Base-by-base conservation (phyloP, 202 grass and related monocot species). In the Zizania palustris region DNA sequence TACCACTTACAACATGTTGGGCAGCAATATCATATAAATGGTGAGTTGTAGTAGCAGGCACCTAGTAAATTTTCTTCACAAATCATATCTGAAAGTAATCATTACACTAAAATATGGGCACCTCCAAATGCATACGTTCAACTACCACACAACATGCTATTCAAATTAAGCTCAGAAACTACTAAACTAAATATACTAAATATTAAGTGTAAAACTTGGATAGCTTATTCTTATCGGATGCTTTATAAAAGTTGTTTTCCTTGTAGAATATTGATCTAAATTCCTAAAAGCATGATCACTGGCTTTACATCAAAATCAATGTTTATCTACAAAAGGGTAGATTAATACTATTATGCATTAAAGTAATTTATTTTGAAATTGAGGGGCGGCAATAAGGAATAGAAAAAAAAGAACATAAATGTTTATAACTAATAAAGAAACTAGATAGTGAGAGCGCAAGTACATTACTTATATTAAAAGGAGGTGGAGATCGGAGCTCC, bases 71-170 rank as follows among this genome's bases (percentile, higher is more conserved):
- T n/a, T n/a, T n/a, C n/a, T n/a, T n/a, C n/a, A n/a, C n/a, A n/a
- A n/a, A n/a, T n/a, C n/a, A n/a, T n/a, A n/a, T n/a, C n/a, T n/a
- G n/a, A n/a, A n/a, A n/a, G n/a, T n/a, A n/a, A n/a, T n/a, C n/a
- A n/a, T n/a, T n/a, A n/a, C n/a, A n/a, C n/a, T n/a, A n/a, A n/a
- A 87, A 98, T 98, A 90, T 98, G 93, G 50, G 93, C 93, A 81
- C 93, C 89, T 96, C 76, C 57, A 88, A 54, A 72, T 68, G 44
- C 4, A 86, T 5, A 78, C 58, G 13, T 84, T 69, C 38, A 76
- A 81, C 22, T 64, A 48, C 84, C 63, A 75, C 63, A 63, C 22
- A 66, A 19, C 71, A 76, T 71, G 58, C 59, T 18, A 73, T 45
- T 42, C n/a, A 66, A 36, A 60, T 66, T 35, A 79, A 80, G 9